phyloP scores from a whole-genome alignment of 176 grass and related monocot species.

The Oryza meridionalis region DNA sequence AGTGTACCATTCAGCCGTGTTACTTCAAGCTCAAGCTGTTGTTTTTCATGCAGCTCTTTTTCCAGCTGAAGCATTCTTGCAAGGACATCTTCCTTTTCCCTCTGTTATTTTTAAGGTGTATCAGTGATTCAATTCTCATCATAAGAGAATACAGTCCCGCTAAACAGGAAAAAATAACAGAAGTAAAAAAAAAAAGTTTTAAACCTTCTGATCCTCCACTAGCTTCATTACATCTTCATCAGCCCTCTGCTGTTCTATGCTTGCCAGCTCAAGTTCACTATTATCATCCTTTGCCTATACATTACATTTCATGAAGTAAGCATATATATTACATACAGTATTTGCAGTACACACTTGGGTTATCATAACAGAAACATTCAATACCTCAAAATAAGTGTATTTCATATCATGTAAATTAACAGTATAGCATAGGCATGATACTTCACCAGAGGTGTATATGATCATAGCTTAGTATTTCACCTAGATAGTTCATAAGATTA shows the following conservation, averaged over 20 bases:
- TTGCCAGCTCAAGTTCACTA: conserved; percentile 65
- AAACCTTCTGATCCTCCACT: conserved; percentile 84
- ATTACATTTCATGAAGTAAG: not conserved
- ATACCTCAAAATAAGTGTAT: conserved; percentile 18
- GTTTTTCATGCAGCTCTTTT: conserved; percentile 82
- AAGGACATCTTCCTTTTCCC: conserved; percentile 89
- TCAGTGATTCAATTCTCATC: conserved; percentile 19
- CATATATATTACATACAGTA: conserved; percentile 15
- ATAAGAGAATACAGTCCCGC: not conserved
- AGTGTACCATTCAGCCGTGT: conserved; percentile 80
- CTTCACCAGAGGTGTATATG: not conserved
- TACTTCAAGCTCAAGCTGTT: conserved; percentile 87
- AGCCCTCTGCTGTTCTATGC: conserved; percentile 76
- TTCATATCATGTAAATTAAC: conserved; percentile 13
- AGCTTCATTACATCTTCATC: conserved; percentile 82
- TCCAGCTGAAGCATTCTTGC: conserved; percentile 82
- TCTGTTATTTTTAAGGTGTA: conserved; percentile 53
- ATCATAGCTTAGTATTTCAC: conserved; percentile 16
- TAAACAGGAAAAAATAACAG: conserved; percentile 20
- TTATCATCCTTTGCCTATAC: conserved; percentile 56
- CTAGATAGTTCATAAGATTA: conserved; percentile 41
- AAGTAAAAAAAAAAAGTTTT: conserved; percentile 7
- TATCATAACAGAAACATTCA: conserved; percentile 23
- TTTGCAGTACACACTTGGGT: not conserved
- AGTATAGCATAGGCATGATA: conserved; percentile 27